phyloP scores from a whole-genome alignment of 2,329 filamentous ascomycete genomes.

The Arthrobotrys sphaeroides region DNA sequence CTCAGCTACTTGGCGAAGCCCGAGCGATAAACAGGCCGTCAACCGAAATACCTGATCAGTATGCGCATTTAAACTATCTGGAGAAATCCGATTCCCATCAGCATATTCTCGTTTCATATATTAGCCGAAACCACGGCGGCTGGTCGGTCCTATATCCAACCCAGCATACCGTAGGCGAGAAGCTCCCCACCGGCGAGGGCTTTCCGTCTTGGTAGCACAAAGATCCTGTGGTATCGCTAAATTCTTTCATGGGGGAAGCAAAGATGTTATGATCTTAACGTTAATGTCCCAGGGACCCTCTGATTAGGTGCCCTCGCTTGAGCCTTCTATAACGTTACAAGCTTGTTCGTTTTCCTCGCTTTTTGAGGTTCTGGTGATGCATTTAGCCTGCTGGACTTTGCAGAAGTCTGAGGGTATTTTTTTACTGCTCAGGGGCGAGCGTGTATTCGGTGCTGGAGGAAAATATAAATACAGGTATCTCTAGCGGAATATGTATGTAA shows the following conservation, averaged over 20 bases:
- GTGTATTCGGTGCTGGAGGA: not conserved
- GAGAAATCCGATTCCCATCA: not conserved
- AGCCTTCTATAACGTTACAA: constrained; percentile 26
- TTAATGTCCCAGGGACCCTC: not conserved
- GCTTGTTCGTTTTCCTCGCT: not conserved
- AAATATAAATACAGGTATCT: not conserved
- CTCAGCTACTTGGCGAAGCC: not conserved
- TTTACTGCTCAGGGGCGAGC: not conserved
- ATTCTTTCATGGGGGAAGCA: not conserved
- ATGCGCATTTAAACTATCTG: not conserved
- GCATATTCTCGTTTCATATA: constrained; percentile 17
- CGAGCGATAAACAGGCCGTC: not conserved
- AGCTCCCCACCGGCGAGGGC: not conserved
- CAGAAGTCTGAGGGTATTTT: not conserved
- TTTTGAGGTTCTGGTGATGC: not conserved
- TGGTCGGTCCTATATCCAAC: constrained; percentile 1
- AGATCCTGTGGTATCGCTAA: not conserved
- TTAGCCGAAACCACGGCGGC: constrained; percentile 22
- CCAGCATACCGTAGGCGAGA: not conserved
- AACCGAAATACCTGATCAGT: constrained; percentile 1
- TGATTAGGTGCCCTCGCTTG: not conserved
- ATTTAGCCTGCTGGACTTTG: constrained; percentile 9
- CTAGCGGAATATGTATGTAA: not conserved
- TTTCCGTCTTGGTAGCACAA: constrained; percentile 30
- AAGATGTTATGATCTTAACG: constrained; percentile 21